Evolutionary conservation across 2,329 filamentous ascomycete genomes (phyloP), one percentile per base, ranked within the genome.

Genomic region (Aureobasidium sp.): DNA sequence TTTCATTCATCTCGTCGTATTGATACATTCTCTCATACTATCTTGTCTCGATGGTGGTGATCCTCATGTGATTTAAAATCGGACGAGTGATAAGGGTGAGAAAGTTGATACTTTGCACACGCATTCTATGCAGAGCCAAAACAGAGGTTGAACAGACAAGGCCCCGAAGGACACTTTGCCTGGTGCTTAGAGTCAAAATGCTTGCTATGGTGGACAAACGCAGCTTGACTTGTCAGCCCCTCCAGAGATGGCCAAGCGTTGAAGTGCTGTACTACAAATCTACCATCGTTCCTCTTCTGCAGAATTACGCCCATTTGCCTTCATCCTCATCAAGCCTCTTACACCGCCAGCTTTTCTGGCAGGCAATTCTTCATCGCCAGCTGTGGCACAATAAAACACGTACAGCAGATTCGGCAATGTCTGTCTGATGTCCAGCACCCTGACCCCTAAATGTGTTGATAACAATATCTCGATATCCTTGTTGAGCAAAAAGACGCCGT

Each of bases 351-450:
- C 78, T 68, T 83, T 84, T 27, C 82, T 70, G 0, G 76, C 77
- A 17, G 84, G 84, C 17, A 87, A 72, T 61, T 86, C 84, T 26
- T 82, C 79, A 48, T 83, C 87, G 0, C 91, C 91, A 0, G 91
- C 90, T 36, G 90, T 94, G 67, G 91, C 88, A 1, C 97, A 87
- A 68, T 95, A 96, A 1, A 97, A 78, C 17, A 97, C 78, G 68
- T 96, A 97, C 73, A 96, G 96, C 10, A 99, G 79, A 70, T 99
- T 99, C 1, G 93, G 91, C 7, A 97, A 77, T 0, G 93, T 96
- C 68, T 97, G 91, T 5, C 94, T 84, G 20, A 97, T 91, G 70
- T 99, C 94, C 65, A 97, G 82, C 1, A 96, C 87, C 51, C 87
- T 86, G 13, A 97, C 78, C 0, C 88, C 88, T 66, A 91, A 86